A percentile compares a stretch with the other conserved stretches of the same genome.
phyloP scores from a whole-genome alignment of 257 asterid species.

The Solanum sejunctum region DNA sequence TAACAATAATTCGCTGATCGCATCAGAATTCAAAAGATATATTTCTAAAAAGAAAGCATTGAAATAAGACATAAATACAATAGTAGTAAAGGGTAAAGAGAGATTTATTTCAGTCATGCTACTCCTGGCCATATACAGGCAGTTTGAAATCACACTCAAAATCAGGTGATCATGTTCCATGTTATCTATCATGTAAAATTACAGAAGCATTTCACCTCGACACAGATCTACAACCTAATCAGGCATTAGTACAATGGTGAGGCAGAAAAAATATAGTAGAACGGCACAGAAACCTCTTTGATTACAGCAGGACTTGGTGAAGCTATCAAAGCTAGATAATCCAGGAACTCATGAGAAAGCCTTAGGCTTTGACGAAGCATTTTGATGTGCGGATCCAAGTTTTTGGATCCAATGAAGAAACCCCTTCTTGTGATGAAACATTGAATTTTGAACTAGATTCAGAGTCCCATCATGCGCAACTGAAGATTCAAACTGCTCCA shows the following conservation, averaged over 20 bases:
- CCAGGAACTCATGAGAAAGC: constrained; percentile 15
- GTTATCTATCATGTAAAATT: constrained; percentile 5
- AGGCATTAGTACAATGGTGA: constrained; percentile 9
- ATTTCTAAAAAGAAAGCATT: background rate
- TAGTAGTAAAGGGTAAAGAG: background rate
- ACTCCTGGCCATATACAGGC: background rate
- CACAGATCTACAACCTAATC: constrained; percentile 1
- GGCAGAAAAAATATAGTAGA: background rate
- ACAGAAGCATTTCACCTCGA: constrained; percentile 1
- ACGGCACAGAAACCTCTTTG: constrained; percentile 7
- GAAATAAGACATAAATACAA: background rate
- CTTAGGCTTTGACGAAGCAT: constrained; percentile 16
- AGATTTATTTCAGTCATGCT: background rate
- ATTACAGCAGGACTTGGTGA: constrained; percentile 4
- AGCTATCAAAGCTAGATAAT: constrained; percentile 6
- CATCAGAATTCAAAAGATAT: background rate
- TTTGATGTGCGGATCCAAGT: constrained; percentile 24
- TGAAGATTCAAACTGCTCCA: constrained; percentile 28
- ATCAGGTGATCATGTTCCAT: background rate
- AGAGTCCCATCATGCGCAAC: constrained; percentile 31
- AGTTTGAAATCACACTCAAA: background rate
- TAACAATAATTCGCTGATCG: background rate
- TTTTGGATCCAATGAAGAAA: constrained; percentile 37
- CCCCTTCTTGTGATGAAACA: constrained; percentile 14
- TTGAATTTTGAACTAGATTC: constrained; percentile 13